Evolutionary conservation across 2,329 filamentous ascomycete species (phyloP).

Genomic region (Capronia americana): DNA sequence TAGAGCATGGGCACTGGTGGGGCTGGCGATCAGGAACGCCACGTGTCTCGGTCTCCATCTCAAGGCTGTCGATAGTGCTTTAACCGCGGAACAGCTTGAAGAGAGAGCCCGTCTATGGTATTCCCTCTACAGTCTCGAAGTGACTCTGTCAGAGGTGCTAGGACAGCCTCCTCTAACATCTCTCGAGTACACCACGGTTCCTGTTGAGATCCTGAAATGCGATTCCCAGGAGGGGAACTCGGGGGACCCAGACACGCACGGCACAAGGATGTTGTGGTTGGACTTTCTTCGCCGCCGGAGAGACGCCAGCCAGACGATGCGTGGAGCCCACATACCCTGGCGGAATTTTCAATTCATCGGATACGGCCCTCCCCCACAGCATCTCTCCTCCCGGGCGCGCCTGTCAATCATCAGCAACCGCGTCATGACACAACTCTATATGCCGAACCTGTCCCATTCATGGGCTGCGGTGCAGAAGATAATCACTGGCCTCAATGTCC

Average conservation of each 20-base stretch:
- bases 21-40: conserved; percentile 40
- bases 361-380: conserved; percentile 13
- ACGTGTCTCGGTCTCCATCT: conserved; percentile 41
- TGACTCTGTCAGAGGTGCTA: conserved; percentile 38
- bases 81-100: conserved; percentile 29
- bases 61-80: conserved; percentile 22
- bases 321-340: conserved; percentile 26
- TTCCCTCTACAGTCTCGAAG: conserved; percentile 40
- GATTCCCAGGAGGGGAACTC: not conserved
- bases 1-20: conserved; percentile 41
- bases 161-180: conserved; percentile 39
- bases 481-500: conserved; percentile 30
- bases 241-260: not conserved
- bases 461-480: conserved; percentile 31
- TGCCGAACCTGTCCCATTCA: conserved; percentile 21
- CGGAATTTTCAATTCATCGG: conserved; percentile 27
- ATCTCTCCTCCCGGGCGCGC: conserved; percentile 24
- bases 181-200: not conserved
- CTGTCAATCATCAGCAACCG: conserved; percentile 34
- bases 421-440: conserved; percentile 28
- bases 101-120: conserved; percentile 39
- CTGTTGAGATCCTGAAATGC: not conserved
- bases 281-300: conserved; percentile 25
- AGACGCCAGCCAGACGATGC: conserved; percentile 25
- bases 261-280: conserved; percentile 23